Evolutionary conservation across 352 stramenopile species (phyloP), one percentile per base, ranked within the genome.

Genomic region (Globisporangium takayamanum): DNA sequence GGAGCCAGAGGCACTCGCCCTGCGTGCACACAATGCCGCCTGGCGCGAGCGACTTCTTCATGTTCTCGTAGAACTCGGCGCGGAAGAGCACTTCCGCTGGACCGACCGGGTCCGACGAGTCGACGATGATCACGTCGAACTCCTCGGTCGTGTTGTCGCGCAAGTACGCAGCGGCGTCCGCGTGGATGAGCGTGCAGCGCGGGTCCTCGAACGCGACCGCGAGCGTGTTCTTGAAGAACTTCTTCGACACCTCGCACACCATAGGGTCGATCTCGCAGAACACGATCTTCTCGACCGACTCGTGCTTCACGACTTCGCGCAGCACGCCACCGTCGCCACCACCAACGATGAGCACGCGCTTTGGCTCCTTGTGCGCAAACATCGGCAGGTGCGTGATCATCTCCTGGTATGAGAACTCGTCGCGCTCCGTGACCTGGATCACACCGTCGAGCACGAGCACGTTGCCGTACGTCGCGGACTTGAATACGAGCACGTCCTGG

Each of bases 351-450:
- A 99, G 79, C 52, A 98, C 92, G 61, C 82, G 91, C 73, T 98
- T 98, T 28, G 97, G 97, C 72, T 96, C 79, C 25, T 83, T 83
- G 73, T 99, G 96, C 30, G 95, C 82, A 72, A 97, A 99, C 59
- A 99, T 82, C 11, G 97, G 97, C 55, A 99, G 80, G 76, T 99
- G 97, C 18, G 96, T 89, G 76, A 99, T 99, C 97, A 99, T 99
- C 82, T 99, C 97, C 80, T 99, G 97, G 81, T 99, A 99, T 48
- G 94, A 77, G 71, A 98, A 98, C 76, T 99, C 97, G 68, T 99
- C 97, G 37, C 94, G 80, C 72, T 99, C 97, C 33, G 97, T 99
- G 46, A 97, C 84, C 80, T 99, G 97, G 80, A 99, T 99, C 50
- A 99, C 96, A 53, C 96, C 97, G 76, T 99, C 97, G 39, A 99